These are phyloP conservation scores for Botrytis fabae DNA, from an alignment of 2,329 filamentous ascomycete genomes.

Conservation along the genomic window DNA sequence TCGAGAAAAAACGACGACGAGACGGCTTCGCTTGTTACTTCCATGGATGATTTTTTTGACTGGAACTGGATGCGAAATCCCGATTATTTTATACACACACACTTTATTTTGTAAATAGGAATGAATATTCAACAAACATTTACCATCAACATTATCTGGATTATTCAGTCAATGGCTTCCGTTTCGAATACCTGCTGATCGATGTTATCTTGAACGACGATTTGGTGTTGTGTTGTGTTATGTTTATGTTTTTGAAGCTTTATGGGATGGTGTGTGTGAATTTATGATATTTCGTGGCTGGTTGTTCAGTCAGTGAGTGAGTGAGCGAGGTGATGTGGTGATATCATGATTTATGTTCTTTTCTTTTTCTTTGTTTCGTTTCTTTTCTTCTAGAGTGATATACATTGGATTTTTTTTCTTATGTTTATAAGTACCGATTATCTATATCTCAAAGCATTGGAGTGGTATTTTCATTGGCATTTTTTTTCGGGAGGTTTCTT, in stretches of 20 bases:
- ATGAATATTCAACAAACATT: constrained; percentile 4
- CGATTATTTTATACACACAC: constrained; percentile 17
- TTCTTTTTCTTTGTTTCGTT: not conserved
- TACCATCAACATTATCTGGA: not conserved
- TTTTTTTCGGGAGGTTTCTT: not conserved
- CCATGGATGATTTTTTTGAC: not conserved
- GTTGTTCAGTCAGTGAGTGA: not conserved
- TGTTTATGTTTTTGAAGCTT: not conserved
- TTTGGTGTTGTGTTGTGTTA: not conserved
- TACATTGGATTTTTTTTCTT: not conserved
- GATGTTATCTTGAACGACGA: not conserved
- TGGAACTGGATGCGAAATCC: constrained; percentile 2
- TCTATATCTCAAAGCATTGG: not conserved
- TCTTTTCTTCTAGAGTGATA: not conserved
- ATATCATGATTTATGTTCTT: not conserved
- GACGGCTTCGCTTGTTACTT: not conserved
- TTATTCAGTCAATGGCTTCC: not conserved
- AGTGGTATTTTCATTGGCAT: not conserved
- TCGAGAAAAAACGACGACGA: constrained; percentile 8
- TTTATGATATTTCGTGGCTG: not conserved
- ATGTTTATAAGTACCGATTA: not conserved
- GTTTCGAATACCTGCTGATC: not conserved
- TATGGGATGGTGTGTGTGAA: not conserved
- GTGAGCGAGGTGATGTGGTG: not conserved
- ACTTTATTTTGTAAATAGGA: constrained; percentile 17